Evolutionary conservation across 148 eudicot species (phyloP), one percentile per base, ranked within the genome.

Genomic region (Pharnaceum exiguum): DNA sequence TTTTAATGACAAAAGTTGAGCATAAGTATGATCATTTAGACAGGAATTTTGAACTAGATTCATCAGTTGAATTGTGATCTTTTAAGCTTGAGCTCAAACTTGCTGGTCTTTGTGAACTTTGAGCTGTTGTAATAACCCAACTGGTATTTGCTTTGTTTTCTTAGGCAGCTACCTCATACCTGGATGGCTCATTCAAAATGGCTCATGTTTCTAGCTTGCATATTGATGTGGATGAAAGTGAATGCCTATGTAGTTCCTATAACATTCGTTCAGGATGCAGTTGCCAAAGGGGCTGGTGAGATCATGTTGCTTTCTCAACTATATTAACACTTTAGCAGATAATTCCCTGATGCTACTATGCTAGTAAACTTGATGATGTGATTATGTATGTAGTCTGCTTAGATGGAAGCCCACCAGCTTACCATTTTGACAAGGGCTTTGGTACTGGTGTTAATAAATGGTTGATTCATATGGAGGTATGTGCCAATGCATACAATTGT

Each of bases 381-480:
- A 31, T 17, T 15, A 38, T 15, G 3, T 55, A 12, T 64, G 57
- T 84, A 90, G 97, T 90, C 27, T 90, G 97, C 65, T 71, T 90
- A 79, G 97, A 90, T 68, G 97, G 97, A 52, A 87, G 84, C 45
- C 89, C 97, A 25, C 89, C 97, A 35, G 97, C 95, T 10, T 90
- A 90, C 77, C 89, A 84, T 63, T 51, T 82, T 59, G 83, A 80
- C 60, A 72, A 71, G 60, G 97, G 97, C 25, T 87, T 39, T 58
- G 97, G 88, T 47, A 33, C 74, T 36, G 97, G 97, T 45, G 54
- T 76, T 30, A 71, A 90, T 61, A 87, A 80, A 46, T 90, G 97
- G 97, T 60, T 90, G 58, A 71, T 90, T 28, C 89, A 84, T 46
- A 46, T 87, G 30, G 90, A 79, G 90, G 95, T 87, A 26, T 62